A percentile compares a stretch with the other conserved stretches of the same genome.
Conservation (phyloP, 257 asterid genomes). For the Capsicum chinense region DNA sequence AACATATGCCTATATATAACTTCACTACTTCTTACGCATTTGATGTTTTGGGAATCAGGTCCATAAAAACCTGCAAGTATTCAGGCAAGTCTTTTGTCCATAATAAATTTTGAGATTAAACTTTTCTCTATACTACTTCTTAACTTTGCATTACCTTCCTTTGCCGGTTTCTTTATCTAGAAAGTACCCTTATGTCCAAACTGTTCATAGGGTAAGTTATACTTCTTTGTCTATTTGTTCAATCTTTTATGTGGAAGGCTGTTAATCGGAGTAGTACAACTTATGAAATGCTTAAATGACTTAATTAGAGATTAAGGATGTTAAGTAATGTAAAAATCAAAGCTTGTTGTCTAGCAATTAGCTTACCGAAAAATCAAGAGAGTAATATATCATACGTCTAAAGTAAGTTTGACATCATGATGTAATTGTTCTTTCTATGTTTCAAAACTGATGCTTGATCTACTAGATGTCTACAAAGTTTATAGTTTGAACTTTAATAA, state of each 20-base stretch:
- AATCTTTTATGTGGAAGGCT: constrained; percentile 22
- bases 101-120: constrained; percentile 11
- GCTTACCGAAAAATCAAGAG: background rate
- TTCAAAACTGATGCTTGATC: constrained; percentile 18
- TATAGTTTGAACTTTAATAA: too few relatives aligned
- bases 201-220: constrained; percentile 91
- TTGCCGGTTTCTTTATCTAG: constrained; percentile 96
- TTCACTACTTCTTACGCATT: constrained; percentile 27
- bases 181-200: constrained; percentile 97
- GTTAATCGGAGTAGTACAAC: constrained; percentile 8
- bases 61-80: constrained; percentile 98
- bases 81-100: constrained; percentile 56
- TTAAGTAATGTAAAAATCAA: constrained; percentile 9
- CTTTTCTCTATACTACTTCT: constrained; percentile 25
- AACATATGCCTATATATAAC: background rate
- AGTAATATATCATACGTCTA: background rate
- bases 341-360: background rate
- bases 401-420: constrained; percentile 12
- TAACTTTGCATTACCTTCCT: constrained; percentile 29
- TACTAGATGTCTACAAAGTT: background rate
- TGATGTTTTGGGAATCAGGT: constrained; percentile 61
- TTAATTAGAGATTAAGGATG: constrained; percentile 16
- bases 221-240: constrained; percentile 20
- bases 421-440: background rate
- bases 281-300: constrained; percentile 19